Evolutionary conservation across 2,329 filamentous ascomycete genomes (phyloP).

Genomic region (Graphium sp.): DNA sequence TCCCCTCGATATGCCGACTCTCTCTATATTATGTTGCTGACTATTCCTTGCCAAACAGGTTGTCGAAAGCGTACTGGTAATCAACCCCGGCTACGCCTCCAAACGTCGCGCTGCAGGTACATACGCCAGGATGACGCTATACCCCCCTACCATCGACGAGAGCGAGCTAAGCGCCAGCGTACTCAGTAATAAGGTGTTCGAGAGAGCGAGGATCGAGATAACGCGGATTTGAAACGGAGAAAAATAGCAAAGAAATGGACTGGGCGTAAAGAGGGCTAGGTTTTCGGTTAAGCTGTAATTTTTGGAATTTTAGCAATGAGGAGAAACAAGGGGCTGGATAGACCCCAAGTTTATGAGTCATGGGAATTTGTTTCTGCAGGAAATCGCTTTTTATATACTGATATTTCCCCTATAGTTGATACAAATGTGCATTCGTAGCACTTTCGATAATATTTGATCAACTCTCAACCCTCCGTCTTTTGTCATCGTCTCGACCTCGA

Average conservation of each 20-base stretch:
- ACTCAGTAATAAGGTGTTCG: constrained; percentile 60
- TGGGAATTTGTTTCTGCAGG: neutral
- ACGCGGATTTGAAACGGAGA: constrained; percentile 43
- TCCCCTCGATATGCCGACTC: constrained; percentile 6
- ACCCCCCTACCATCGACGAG: constrained; percentile 44
- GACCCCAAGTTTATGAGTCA: neutral
- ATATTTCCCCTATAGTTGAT: no score
- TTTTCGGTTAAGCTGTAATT: no score
- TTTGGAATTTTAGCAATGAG: no score
- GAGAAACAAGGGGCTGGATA: neutral
- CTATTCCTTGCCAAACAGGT: constrained; percentile 37
- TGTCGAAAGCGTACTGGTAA: constrained; percentile 72
- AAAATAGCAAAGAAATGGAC: neutral
- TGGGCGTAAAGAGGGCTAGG: constrained; percentile 1
- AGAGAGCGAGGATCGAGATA: constrained; percentile 76
- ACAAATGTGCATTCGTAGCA: no score
- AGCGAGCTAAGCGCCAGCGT: constrained; percentile 35
- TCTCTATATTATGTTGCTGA: neutral
- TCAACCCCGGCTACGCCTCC: constrained; percentile 80
- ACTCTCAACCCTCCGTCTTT: constrained; percentile 43
- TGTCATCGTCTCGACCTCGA: constrained; percentile 38
- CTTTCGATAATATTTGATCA: no score
- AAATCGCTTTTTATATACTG: neutral
- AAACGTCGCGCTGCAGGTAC: constrained; percentile 76
- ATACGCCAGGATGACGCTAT: constrained; percentile 63